A percentile compares a stretch with the other conserved stretches of the same genome.
Conservation (phyloP, 352 stramenopile genomes). For the Phytophthora kernoviae region DNA sequence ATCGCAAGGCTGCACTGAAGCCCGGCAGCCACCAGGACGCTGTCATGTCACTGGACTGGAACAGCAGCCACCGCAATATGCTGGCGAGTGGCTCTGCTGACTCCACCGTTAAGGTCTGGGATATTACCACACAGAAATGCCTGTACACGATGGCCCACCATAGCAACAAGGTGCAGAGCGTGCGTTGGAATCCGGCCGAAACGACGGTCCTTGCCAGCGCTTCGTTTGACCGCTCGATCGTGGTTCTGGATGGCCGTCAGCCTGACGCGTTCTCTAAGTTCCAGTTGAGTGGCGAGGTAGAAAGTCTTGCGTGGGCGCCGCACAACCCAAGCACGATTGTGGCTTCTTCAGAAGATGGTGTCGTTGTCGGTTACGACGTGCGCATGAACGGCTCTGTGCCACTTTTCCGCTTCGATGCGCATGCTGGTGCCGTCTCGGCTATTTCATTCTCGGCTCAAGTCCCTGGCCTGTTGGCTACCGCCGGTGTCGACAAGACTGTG, state of each 20-base stretch:
- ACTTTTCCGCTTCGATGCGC: slow-evolving; percentile 93
- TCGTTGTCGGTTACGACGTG: slow-evolving; percentile 95
- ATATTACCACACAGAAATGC: slow-evolving; percentile 92
- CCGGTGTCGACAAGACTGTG: slow-evolving; percentile 97
- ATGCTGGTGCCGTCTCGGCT: slow-evolving; percentile 85
- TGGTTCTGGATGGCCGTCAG: slow-evolving; percentile 94
- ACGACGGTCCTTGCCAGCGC: slow-evolving; percentile 96
- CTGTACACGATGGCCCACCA: slow-evolving; percentile 98
- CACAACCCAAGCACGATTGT: slow-evolving; percentile 93
- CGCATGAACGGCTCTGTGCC: slow-evolving; percentile 92
- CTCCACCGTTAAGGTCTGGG: slow-evolving; percentile 97
- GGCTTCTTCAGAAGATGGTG: slow-evolving; percentile 94
- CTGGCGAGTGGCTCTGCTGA: slow-evolving; percentile 98
- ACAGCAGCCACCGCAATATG: slow-evolving; percentile 96
- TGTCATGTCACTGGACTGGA: slow-evolving; percentile 99
- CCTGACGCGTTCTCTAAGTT: slow-evolving; percentile 85
- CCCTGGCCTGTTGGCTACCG: slow-evolving; percentile 95
- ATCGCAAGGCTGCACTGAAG: slow-evolving; percentile 76
- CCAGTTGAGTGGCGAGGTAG: slow-evolving; percentile 83
- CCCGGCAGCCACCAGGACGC: slow-evolving; percentile 97
- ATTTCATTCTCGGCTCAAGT: slow-evolving; percentile 88
- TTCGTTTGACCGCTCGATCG: slow-evolving; percentile 94
- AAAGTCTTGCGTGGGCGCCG: slow-evolving; percentile 95
- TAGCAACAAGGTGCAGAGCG: slow-evolving; percentile 97
- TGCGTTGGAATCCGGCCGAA: slow-evolving; percentile 97